A percentile compares a stretch with the other conserved stretches of the same genome.
Evolutionary conservation across 352 stramenopile genomes (phyloP).

Genomic region (Phytopythium helicoides): DNA sequence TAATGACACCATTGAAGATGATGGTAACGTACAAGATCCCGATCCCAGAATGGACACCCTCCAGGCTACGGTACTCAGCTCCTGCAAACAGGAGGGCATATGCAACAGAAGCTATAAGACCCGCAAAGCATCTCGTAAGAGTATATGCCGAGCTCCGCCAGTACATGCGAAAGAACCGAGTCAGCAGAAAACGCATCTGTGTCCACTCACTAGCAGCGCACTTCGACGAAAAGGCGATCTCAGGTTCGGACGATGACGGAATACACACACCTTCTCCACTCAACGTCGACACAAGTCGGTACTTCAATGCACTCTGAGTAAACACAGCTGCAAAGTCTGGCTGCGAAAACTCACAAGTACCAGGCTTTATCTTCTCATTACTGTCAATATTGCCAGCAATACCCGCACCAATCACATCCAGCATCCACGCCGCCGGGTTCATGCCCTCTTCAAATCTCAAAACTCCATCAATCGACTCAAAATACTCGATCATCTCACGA

Average conservation of each 20-base stretch:
- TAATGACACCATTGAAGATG: constrained; percentile 61
- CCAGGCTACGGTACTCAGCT: constrained; percentile 23
- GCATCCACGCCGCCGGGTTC: constrained; percentile 73
- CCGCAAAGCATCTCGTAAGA: constrained; percentile 38
- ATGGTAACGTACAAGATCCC: constrained; percentile 70
- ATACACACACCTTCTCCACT: constrained; percentile 10
- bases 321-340: constrained; percentile 20
- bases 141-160: constrained; percentile 85
- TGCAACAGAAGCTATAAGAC: constrained; percentile 8
- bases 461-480: not conserved
- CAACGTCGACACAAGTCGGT: constrained; percentile 10
- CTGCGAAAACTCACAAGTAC: too few relatives aligned
- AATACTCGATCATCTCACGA: constrained; percentile 1
- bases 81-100: constrained; percentile 14
- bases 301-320: constrained; percentile 19
- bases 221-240: constrained; percentile 20
- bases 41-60: constrained; percentile 31
- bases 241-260: not conserved
- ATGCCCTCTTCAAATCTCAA: constrained; percentile 16
- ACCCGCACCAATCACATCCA: constrained; percentile 37
- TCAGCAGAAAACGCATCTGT: constrained; percentile 33
- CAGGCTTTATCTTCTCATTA: too few relatives aligned
- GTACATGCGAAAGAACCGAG: constrained; percentile 56
- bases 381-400: constrained; percentile 2
- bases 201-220: constrained; percentile 12